Evolutionary conservation across 371 early-diverging fungal species (phyloP), one percentile per base, ranked within the genome.

Genomic region (Saksenaea vasiformis): DNA sequence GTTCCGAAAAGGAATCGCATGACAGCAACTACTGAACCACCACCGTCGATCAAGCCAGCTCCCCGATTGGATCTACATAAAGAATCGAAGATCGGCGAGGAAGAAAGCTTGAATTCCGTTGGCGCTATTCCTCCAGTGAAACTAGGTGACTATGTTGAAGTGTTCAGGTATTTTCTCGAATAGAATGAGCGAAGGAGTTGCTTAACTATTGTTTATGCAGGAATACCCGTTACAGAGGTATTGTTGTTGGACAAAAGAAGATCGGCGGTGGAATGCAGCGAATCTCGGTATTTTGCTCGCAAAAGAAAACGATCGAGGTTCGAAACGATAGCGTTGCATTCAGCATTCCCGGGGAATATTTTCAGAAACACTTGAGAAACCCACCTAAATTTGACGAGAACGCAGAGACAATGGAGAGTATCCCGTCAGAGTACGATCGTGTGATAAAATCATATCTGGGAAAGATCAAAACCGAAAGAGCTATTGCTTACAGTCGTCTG

Each of bases 121-220:
- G 43, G 27, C 3, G 24, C 13, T 26, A 7, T 55, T 37, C 63
- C 56, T 26, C 61, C 15, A 55, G 38, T 77, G 11, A 7, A 64
- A 0, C n/a, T 85, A 4, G 87, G 87, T 5, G 87, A 87, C 54
- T 87, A 78, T 73, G 85, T 84, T 5, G 85, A 84, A 61, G 72
- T 75, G 22, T 80, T 82, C 56, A 79, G 70, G 85, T 84, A 80
- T 56, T 57, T 34, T 0, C 15, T 2, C 13, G 43, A n/a, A n/a
- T 14, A 41, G 14, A 17, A 41, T 17, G 14, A 17, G 14, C 19
- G n/a, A 38, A 3, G 9, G 15, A 60, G 22, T 37, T n/a, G 26
- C 10, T n/a, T 10, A 38, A 41, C 13, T 37, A n/a, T 22, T 15
- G 14, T 34, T 15, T 39, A n/a, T n/a, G 14, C 60, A 88, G 87